Evolutionary conservation across 2,329 filamentous ascomycete species (phyloP), one percentile per base, ranked within the genome.

Genomic region (Penicillium digitatum): DNA sequence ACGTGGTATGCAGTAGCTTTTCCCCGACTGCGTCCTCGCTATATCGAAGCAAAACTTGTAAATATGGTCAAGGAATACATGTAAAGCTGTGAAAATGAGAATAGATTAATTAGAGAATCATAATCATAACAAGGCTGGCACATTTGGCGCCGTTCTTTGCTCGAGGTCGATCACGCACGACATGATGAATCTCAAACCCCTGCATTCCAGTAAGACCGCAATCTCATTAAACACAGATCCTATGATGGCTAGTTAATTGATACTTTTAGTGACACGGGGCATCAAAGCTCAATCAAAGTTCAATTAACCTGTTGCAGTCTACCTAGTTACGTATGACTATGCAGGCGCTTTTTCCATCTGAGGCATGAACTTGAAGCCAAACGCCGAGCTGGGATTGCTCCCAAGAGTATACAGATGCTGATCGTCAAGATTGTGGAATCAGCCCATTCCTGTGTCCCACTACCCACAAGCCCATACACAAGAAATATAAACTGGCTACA

Each of bases 191-290:
- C 27, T 26, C 22, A n/a, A 22, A 37, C 16, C 35, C 50, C 50
- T 53, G 6, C 50, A 53, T 53, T 53, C 50, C 50, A 32, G 29
- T 18, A 37, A 27, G 18, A 53, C 27, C 29, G 49, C 18, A 53
- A 53, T 35, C 27, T 40, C 27, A n/a, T 8, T 20, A 45, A 42
- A 32, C 2, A 45, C 10, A 22, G 14, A 26, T 12, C 26, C 20
- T 12, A 50, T 26, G 7, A 29, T 31, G 8, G 5, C 14, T 24
- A 24, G 35, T 26, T 11, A 48, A 26, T 18, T 18, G 7, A 40
- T 24, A 22, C 27, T 18, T 22, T 22, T 9, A 18, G 37, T 14
- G 31, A 22, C n/a, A 8, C 16, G 24, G n/a, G 12, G 14, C 27
- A 22, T 32, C 2, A 1, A 34, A 45, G 14, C 18, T 18, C 24